Evolutionary conservation across 305 asterid genomes (phyloP).

Genomic region (Fraxinus latifolia): DNA sequence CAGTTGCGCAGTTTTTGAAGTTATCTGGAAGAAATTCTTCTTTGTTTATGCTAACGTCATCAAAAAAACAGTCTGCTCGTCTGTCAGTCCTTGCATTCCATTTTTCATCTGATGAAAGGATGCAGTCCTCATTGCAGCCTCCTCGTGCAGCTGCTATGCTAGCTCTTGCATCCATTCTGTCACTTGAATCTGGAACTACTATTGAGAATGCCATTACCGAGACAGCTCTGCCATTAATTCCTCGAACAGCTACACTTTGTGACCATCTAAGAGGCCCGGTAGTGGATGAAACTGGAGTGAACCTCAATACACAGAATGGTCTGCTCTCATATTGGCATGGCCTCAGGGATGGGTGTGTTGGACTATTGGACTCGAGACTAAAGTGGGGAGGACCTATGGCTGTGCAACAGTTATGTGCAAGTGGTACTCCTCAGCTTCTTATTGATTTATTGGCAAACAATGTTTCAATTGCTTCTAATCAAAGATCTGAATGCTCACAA

Average conservation of each 20-base stretch:
- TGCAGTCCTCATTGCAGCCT: slow-evolving; percentile 67
- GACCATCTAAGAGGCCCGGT: slow-evolving; percentile 72
- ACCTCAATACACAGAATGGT: slow-evolving; percentile 40
- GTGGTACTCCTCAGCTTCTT: slow-evolving; percentile 93
- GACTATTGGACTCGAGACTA: slow-evolving; percentile 81
- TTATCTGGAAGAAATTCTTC: slow-evolving; percentile 89
- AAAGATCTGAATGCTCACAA: slow-evolving; percentile 35
- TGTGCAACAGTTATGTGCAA: slow-evolving; percentile 93
- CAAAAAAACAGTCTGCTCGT: slow-evolving; percentile 78
- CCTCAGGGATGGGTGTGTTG: slow-evolving; percentile 84
- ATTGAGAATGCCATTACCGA: slow-evolving; percentile 70
- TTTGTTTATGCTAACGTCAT: slow-evolving; percentile 77
- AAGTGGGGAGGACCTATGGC: slow-evolving; percentile 99
- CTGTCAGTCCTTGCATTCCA: slow-evolving; percentile 81
- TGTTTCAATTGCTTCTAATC: slow-evolving; percentile 42
- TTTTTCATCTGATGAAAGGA: slow-evolving; percentile 72
- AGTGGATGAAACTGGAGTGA: slow-evolving; percentile 46
- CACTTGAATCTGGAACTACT: slow-evolving; percentile 72
- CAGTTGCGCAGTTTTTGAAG: slow-evolving; percentile 73
- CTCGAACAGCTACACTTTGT: slow-evolving; percentile 89
- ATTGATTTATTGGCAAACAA: slow-evolving; percentile 75
- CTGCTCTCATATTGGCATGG: slow-evolving; percentile 88
- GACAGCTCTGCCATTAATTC: slow-evolving; percentile 89
- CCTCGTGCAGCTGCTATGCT: slow-evolving; percentile 90
- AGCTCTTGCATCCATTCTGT: slow-evolving; percentile 86